Evolutionary conservation across 257 asterid species (phyloP), one percentile per base, ranked within the genome.

Genomic region (Paraleonurus japonicus): DNA sequence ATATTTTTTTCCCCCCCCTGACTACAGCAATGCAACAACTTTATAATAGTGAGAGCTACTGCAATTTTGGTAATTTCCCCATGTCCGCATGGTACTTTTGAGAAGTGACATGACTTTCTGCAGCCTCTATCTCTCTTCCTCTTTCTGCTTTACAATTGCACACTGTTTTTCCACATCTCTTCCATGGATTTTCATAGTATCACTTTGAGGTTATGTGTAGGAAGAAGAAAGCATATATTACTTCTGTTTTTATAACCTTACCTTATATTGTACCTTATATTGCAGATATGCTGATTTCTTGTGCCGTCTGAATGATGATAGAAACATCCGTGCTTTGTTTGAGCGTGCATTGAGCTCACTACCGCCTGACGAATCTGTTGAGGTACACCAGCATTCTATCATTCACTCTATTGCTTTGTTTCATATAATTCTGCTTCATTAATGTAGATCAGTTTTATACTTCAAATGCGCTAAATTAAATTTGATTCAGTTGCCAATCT

Each of bases 241-340:
- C 35, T 20, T 30, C n/a, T 19, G 43, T 30, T 53, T 45, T 26
- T 62, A 61, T 74, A 5, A 53, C 32, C 58, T 81, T 59, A 4
- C 58, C 13, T 69, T 37, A 67, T 19, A 55, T 78, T 87, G 88
- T 59, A 4, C 58, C 13, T 69, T 37, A 67, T 19, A 55, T 78
- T 87, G 88, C 90, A 95, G 99, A 77, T 95, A 95, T 80, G 95
- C 94, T 68, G 99, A 95, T 87, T 95, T 95, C 82, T 85, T 95
- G 81, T 78, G 88, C 79, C 95, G 96, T 54, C 69, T 95, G 90
- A 95, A 89, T 73, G 99, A 95, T 65, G 99, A 95, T 81, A 89
- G 92, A 82, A 95, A 95, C 72, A 80, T 89, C 47, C 97, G 99
- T 76, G 99, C 99, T 67, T 85, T 95, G 77, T 95, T 95, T 87